A percentile compares a stretch with the other conserved stretches of the same genome.
phyloP scores from a whole-genome alignment of 345 rosid genomes.

The Pugionium cornutum region DNA sequence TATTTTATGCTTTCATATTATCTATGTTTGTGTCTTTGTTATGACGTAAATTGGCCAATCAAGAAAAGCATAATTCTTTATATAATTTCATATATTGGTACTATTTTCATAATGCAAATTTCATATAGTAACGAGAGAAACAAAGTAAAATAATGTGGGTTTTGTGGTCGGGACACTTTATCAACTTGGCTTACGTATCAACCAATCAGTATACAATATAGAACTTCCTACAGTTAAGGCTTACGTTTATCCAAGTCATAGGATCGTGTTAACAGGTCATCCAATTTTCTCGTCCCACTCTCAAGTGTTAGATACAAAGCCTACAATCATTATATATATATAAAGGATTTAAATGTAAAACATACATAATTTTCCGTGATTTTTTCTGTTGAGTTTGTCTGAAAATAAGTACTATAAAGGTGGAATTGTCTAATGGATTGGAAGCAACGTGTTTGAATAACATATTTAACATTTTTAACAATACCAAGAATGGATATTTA shows the following conservation, averaged over 20 bases:
- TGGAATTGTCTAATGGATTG: not conserved
- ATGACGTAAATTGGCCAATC: too few species aligned
- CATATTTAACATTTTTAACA: not conserved
- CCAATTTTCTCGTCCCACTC: not conserved
- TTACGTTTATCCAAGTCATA: constrained; percentile 40
- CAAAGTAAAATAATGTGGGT: constrained; percentile 11
- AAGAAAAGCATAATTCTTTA: too few species aligned
- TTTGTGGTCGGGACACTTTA: constrained; percentile 33
- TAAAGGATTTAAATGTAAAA: too few species aligned
- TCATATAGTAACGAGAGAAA: constrained; percentile 6
- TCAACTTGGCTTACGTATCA: constrained; percentile 38
- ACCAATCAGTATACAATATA: too few species aligned
- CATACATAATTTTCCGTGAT: too few species aligned
- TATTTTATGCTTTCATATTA: too few species aligned
- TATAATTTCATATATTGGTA: not conserved
- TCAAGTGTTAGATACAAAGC: not conserved
- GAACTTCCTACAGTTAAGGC: not conserved
- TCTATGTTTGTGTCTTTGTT: too few species aligned
- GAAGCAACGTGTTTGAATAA: not conserved
- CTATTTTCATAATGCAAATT: constrained; percentile 16
- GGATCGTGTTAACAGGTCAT: constrained; percentile 26
- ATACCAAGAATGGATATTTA: too few species aligned
- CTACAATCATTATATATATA: too few species aligned
- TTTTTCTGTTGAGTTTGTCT: too few species aligned
- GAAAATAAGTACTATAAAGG: too few species aligned